Percentiles rank a stretch among this genome's conserved stretches.
phyloP scores from a whole-genome alignment of 2,329 filamentous ascomycete species.

The Colletotrichum acutatum region DNA sequence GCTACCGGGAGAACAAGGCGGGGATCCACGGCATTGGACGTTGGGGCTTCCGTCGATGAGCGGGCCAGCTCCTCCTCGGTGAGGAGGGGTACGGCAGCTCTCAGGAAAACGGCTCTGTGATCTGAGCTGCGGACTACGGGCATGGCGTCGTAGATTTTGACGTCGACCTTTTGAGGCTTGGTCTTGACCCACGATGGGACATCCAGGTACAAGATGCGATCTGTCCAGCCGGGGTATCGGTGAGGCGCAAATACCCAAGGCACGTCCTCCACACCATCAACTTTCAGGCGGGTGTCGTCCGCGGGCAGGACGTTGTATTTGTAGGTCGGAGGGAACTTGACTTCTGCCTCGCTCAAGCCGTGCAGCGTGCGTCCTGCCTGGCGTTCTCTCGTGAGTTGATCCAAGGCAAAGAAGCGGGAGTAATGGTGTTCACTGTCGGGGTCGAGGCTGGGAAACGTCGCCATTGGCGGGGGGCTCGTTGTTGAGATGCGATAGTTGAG shows the following conservation, averaged over 20 bases:
- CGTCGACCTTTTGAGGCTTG: constrained; percentile 50
- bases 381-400: constrained; percentile 84
- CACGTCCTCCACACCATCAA: constrained; percentile 45
- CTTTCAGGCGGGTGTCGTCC: constrained; percentile 37
- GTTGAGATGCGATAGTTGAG: constrained; percentile 92
- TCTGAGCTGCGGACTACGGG: constrained; percentile 87
- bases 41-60: constrained; percentile 35
- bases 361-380: constrained; percentile 78
- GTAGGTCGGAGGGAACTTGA: constrained; percentile 92
- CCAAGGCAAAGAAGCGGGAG: constrained; percentile 73
- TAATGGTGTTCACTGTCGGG: constrained; percentile 70
- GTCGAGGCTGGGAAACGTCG: constrained; percentile 71
- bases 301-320: constrained; percentile 74
- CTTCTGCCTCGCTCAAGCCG: constrained; percentile 77
- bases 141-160: constrained; percentile 79
- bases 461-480: constrained; percentile 68
- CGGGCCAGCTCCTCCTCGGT: constrained; percentile 52
- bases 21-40: constrained; percentile 48
- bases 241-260: constrained; percentile 82
- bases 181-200: constrained; percentile 62
- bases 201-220: constrained; percentile 84
- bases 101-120: constrained; percentile 84
- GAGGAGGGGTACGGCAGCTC: constrained; percentile 73
- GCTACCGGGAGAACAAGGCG: constrained; percentile 59
- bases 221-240: constrained; percentile 93